Percentiles rank a stretch among this genome's conserved stretches.
These are phyloP conservation scores for Ploettnerulaceae sp. DNA, from an alignment of 2,329 filamentous ascomycete genomes.

Conservation along the genomic window DNA sequence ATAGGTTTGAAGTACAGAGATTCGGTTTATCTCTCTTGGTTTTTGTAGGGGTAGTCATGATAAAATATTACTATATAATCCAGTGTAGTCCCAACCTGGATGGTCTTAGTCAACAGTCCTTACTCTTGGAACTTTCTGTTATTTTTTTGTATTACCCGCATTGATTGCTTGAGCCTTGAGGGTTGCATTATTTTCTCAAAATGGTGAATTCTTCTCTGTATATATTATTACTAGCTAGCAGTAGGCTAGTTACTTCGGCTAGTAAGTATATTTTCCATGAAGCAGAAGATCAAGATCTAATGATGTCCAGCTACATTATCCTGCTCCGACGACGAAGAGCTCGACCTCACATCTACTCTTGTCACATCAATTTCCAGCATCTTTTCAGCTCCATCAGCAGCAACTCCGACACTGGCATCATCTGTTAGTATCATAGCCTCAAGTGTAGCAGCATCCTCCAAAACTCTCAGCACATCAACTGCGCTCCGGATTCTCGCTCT, in stretches of 20 bases:
- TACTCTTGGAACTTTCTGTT: too few relatives aligned
- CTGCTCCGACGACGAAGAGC: neutral
- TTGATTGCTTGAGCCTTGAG: too few relatives aligned
- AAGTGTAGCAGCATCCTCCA: neutral
- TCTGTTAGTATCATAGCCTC: too few relatives aligned
- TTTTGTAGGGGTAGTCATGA: too few relatives aligned
- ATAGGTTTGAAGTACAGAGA: too few relatives aligned
- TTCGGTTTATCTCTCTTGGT: too few relatives aligned
- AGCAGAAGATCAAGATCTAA: neutral
- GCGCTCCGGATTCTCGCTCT: slow-evolving; percentile 31
- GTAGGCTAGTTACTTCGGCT: neutral
- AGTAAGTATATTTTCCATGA: neutral
- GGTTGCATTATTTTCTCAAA: neutral
- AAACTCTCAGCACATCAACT: neutral
- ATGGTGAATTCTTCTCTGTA: neutral
- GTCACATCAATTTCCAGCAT: neutral
- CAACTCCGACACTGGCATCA: too few relatives aligned
- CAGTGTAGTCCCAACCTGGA: too few relatives aligned
- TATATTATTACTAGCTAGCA: neutral
- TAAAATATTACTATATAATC: too few relatives aligned
- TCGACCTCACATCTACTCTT: neutral
- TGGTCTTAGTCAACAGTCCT: too few relatives aligned
- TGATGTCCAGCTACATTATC: neutral
- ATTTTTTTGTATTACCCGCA: too few relatives aligned
- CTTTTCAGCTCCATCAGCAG: neutral